phyloP scores from a whole-genome alignment of 2,329 filamentous ascomycete genomes.

The Didymella pomorum region DNA sequence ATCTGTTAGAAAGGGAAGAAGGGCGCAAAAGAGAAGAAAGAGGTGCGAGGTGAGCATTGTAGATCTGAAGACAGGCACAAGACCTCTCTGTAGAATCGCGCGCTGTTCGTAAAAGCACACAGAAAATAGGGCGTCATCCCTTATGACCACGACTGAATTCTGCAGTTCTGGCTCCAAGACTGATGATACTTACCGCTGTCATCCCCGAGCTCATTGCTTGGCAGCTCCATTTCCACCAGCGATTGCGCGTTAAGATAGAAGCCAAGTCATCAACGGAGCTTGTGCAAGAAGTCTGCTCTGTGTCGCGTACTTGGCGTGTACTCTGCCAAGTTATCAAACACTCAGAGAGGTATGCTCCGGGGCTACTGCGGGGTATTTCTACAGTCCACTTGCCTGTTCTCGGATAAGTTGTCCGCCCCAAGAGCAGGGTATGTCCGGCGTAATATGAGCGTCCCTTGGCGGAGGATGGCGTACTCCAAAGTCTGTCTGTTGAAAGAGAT shows the following conservation, averaged over 20 bases:
- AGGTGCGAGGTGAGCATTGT: not conserved
- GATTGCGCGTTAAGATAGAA: not conserved
- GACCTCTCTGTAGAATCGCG: not conserved
- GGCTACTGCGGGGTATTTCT: constrained; percentile 8
- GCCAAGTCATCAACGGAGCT: not conserved
- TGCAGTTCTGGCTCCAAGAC: not conserved
- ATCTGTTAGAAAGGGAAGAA: constrained; percentile 8
- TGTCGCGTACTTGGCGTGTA: constrained; percentile 2
- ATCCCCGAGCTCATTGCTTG: not conserved
- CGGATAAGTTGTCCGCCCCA: constrained; percentile 17
- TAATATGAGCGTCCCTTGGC: constrained; percentile 9
- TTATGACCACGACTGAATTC: not conserved
- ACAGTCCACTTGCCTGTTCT: not conserved
- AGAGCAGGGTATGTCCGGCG: constrained; percentile 1
- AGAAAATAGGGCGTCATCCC: too few relatives aligned
- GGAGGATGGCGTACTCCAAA: not conserved
- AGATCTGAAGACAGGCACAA: not conserved
- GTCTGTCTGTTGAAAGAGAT: too few relatives aligned
- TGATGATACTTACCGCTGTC: constrained; percentile 5
- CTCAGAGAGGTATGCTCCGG: not conserved
- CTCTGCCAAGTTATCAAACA: not conserved
- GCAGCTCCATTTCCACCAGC: constrained; percentile 7
- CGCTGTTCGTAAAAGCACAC: too few relatives aligned
- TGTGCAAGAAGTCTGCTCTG: not conserved
- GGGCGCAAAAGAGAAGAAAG: not conserved